Evolutionary conservation across 2,329 filamentous ascomycete species (phyloP), one percentile per base, ranked within the genome.

Genomic region (Chaetomiaceae sp.): DNA sequence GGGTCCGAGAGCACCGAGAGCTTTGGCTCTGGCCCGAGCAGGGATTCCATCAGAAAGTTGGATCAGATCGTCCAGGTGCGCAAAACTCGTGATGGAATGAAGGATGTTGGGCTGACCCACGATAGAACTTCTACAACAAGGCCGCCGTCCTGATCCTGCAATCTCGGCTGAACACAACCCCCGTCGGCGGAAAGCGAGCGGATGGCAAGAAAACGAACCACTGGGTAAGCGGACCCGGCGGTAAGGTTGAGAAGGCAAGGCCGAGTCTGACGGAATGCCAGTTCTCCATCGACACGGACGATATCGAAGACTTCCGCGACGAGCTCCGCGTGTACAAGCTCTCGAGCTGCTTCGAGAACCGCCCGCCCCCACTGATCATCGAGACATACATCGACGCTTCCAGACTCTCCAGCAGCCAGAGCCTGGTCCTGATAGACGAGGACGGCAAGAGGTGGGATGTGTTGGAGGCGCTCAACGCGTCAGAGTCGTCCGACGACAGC

Each of bases 231-330:
- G 9, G 4, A 9, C 6, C 12, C 6, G 14, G 6, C 19, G 20
- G 40, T 20, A 22, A 19, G 25, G 23, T 1, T 20, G 20, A 5
- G 20, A 7, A 4, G 19, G 22, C 3, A 17, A n/a, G n/a, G n/a
- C n/a, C n/a, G n/a, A n/a, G n/a, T 11, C 53, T 58, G 31, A 56
- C 54, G 55, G 61, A 37, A 61, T 42, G 37, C 12, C 65, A 97
- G 94, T 99, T 96, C 72, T 95, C 96, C 75, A 84, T 96, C 62
- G 88, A 96, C 61, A 86, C 96, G 40, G 88, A 95, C 63, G 94
- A 99, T 64, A 92, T 92, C 59, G 89, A 96, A 66, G 84, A 88
- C 56, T 91, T 96, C 66, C 79, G 81, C 64, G 87, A 95, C 60
- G 88, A 94, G 60, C 80, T 97, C 58, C 80, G 81, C 63, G 78